Conservation (phyloP, 1,284 basidiomycete genomes). For the Boletus mariae region DNA sequence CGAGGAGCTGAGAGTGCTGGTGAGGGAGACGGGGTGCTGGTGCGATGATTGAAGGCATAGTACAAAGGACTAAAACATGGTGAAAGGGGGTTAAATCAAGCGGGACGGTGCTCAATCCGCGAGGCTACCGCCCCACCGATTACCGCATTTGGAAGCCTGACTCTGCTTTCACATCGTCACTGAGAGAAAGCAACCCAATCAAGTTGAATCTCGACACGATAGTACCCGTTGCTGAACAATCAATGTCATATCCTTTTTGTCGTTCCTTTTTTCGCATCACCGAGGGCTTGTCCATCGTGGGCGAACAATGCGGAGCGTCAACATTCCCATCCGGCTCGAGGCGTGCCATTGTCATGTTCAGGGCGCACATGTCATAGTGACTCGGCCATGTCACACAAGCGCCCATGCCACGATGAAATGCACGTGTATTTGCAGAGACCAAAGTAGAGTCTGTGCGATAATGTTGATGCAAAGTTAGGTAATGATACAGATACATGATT, state of each 20-base stretch:
- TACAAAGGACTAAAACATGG: constrained; percentile 27
- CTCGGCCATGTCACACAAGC: background rate
- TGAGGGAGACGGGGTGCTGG: constrained; percentile 29
- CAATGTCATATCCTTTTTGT: too few species aligned
- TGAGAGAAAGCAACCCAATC: background rate
- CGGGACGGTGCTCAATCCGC: constrained; percentile 16
- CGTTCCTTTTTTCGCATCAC: too few species aligned
- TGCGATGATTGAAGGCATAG: constrained; percentile 33
- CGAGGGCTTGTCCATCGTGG: too few species aligned
- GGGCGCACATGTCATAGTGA: background rate
- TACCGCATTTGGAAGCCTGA: constrained; percentile 28
- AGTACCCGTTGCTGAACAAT: too few species aligned
- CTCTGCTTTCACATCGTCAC: constrained; percentile 4
- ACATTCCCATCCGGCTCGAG: too few species aligned
- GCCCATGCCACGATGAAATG: too few species aligned
- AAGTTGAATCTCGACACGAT: too few species aligned
- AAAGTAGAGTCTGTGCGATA: constrained; percentile 7
- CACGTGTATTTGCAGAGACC: too few species aligned
- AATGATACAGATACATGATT: constrained; percentile 27
- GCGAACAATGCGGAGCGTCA: too few species aligned
- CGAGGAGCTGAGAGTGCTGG: constrained; percentile 10
- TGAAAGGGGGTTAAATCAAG: constrained; percentile 27
- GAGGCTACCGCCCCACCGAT: constrained; percentile 16
- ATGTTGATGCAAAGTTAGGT: constrained; percentile 28
- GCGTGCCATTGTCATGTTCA: too few species aligned